Conservation (phyloP, 2,329 filamentous ascomycete genomes). For the Colletotrichum sp. region DNA sequence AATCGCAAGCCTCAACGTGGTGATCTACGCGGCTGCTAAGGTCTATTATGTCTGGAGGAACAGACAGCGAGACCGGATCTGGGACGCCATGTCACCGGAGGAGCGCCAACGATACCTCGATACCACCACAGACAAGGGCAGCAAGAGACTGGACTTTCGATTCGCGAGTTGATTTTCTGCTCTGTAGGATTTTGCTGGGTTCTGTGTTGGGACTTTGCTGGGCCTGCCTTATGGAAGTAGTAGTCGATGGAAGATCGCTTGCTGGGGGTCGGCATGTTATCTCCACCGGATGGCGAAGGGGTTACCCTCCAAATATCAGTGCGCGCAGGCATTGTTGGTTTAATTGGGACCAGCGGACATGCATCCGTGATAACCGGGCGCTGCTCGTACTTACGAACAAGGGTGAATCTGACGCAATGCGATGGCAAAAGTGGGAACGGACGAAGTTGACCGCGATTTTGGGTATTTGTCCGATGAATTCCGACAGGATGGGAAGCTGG, state of each 20-base stretch:
- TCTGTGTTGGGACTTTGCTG: not conserved
- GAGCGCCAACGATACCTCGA: conserved; percentile 19
- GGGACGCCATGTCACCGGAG: conserved; percentile 48
- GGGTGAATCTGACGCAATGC: not conserved
- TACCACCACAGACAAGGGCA: conserved; percentile 23
- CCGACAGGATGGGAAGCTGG: not conserved
- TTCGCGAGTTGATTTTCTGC: conserved; percentile 23
- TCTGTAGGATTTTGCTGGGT: not conserved
- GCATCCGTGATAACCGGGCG: not conserved
- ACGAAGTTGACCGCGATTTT: not conserved
- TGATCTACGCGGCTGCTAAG: conserved; percentile 51
- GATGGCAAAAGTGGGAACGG: not conserved
- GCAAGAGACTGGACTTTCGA: conserved; percentile 23
- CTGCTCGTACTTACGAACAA: not conserved
- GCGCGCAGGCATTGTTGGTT: not conserved
- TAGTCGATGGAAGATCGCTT: not conserved
- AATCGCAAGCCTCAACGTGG: conserved; percentile 23
- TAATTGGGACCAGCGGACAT: conserved; percentile 1
- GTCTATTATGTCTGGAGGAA: conserved; percentile 58
- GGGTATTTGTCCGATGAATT: not conserved
- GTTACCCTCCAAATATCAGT: not conserved
- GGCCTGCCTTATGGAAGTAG: not conserved
- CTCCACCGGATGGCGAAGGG: not conserved
- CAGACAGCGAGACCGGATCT: conserved; percentile 45
- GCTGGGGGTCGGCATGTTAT: not conserved